Evolutionary conservation across 768 basidiomycete genomes (phyloP).

Genomic region (Strobilomyces dryophilus): DNA sequence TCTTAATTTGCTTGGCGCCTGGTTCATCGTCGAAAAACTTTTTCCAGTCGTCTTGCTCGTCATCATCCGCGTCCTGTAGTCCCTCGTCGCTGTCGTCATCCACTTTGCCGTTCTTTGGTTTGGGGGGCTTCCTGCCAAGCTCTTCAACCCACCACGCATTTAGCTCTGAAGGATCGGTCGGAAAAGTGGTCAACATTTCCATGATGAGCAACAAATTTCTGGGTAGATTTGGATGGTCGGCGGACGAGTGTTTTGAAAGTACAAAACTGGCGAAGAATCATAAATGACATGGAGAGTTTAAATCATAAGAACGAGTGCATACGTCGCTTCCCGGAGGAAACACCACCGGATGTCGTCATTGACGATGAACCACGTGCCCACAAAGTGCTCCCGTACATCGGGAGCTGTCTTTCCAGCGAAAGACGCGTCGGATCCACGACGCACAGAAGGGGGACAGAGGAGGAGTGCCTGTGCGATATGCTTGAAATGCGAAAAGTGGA

Average conservation of each 20-base stretch:
- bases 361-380: constrained; percentile 70
- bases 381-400: constrained; percentile 62
- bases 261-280: constrained; percentile 12
- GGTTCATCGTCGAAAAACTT: constrained; percentile 76
- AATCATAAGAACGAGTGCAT: constrained; percentile 18
- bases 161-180: constrained; percentile 61
- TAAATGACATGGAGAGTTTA: not conserved
- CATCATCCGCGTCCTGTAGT: constrained; percentile 31
- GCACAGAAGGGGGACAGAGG: constrained; percentile 52
- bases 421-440: constrained; percentile 15
- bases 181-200: constrained; percentile 68
- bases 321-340: constrained; percentile 80
- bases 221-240: constrained; percentile 35
- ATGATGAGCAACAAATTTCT: constrained; percentile 62
- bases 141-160: constrained; percentile 79
- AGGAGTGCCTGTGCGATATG: constrained; percentile 59
- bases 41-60: constrained; percentile 64
- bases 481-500: constrained; percentile 65
- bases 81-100: constrained; percentile 36
- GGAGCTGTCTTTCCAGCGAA: constrained; percentile 42
- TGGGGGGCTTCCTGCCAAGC: constrained; percentile 53
- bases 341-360: constrained; percentile 87
- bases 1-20: constrained; percentile 32
- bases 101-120: constrained; percentile 41
- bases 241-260: constrained; percentile 25